Evolutionary conservation across 2,329 filamentous ascomycete genomes (phyloP).

Genomic region (Tympanopsis confertula): DNA sequence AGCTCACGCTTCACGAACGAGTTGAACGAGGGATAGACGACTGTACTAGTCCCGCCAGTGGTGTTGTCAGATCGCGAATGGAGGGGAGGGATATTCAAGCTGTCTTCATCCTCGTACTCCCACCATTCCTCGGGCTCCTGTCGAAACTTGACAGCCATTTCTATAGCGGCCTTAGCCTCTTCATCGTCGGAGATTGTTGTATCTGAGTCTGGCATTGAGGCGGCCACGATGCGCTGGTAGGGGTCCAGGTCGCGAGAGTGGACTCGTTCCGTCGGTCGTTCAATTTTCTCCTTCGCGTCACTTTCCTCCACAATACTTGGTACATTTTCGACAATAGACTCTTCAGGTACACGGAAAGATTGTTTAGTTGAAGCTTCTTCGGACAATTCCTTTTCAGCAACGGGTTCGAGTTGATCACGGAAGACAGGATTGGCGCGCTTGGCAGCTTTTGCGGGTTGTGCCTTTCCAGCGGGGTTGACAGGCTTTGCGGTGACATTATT

Average conservation of each 20-base stretch:
- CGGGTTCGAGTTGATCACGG: background rate
- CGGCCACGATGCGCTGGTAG: too few relatives aligned
- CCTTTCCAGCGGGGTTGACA: background rate
- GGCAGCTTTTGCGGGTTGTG: background rate
- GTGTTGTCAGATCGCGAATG: background rate
- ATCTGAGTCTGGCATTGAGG: background rate
- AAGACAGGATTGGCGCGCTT: background rate
- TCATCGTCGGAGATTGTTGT: background rate
- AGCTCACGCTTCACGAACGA: background rate
- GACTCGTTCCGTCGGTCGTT: too few relatives aligned
- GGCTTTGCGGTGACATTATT: background rate
- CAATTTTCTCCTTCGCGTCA: too few relatives aligned
- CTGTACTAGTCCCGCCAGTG: background rate
- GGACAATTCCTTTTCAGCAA: too few relatives aligned
- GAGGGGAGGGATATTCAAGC: too few relatives aligned
- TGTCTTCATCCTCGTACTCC: background rate
- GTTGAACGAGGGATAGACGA: background rate
- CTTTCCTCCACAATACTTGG: too few relatives aligned
- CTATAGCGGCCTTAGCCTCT: background rate
- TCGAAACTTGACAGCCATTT: too few relatives aligned
- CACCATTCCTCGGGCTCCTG: background rate
- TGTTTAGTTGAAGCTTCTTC: too few relatives aligned
- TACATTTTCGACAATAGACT: too few relatives aligned
- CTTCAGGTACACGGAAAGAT: too few relatives aligned
- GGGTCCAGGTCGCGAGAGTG: too few relatives aligned